Base-by-base conservation (phyloP, 805 yeast species). In the Wilhelminamyces savonicus region DNA sequence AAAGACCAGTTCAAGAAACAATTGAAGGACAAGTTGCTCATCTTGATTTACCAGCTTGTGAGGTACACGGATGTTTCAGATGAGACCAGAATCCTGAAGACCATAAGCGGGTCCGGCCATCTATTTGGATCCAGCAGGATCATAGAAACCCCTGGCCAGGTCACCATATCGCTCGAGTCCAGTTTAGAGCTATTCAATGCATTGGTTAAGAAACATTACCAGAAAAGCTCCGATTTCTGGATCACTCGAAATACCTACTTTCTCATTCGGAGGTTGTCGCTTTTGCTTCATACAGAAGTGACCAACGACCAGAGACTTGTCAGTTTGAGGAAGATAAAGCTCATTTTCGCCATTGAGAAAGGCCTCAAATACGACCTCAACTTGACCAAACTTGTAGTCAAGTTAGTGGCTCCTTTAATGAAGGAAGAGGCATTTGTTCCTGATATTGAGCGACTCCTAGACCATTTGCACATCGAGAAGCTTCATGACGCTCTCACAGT, bases 1-100 rank as follows among this genome's bases (percentile, higher is more conserved):
- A 46, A 46, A n/a, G 38, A 40, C 2, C 20, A 26, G 4, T 56
- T 43, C 29, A 50, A 46, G 23, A 22, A 24, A 3, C 55, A 54
- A 11, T 32, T 58, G 23, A 31, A 34, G 18, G 43, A 44, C 10
- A 53, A 50, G 23, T 36, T 61, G 4, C 37, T 49, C 11, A 5
- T 18, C 1, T 34, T 69, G 9, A 57, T 66, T 1, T 42, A 46
- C 21, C 64, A 66, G 22, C 40, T 69, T 13, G 27, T 76, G 4
- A 45, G 48, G 14, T 40, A 59, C 14, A 56, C 66, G 11, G 76
- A 74, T 35, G 48, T 64, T 13, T 50, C 62, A 1, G 44, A 50
- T 7, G 66, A 59, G 19, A 35, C 7, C 41, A 39, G 16, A 28
- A 29, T 28, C 32, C 37, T 23, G 23, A 17, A 28, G 43, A 26